Base-by-base conservation (phyloP, 306 rosid genomes). In the Glycine soja region DNA sequence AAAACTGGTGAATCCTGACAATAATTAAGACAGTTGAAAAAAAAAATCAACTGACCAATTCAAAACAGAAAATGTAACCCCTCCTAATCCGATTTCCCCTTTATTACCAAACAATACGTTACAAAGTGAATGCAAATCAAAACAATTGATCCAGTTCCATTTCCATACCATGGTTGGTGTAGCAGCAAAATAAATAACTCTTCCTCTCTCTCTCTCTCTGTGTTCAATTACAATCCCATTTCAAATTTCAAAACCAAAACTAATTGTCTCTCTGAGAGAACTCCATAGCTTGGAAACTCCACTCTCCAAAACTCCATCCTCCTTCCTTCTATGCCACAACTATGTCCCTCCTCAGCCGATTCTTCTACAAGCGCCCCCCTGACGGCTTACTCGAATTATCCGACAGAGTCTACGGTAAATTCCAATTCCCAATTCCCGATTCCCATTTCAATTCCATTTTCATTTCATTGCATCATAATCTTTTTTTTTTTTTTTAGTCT, bases 301-400 rank as follows among this genome's bases (percentile, higher is more conserved):
- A 47, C 50, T 65, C 72, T 73, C 70, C 69, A n/a, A 11, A 74
- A 66, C 76, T 86, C 79, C 80, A 82, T 70, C 66, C 52, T 64
- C 69, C 75, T 24, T 24, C 40, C 3, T 78, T 81, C 76, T 18
- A 79, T 84, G 87, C 68, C 42, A 56, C 59, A 52, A 80, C 75
- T 82, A 94, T 95, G 99, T 87, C 99, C 38, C 95, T 93, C 43
- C 93, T 95, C 19, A 91, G 99, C 87, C 88, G 99, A 87, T 95
- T 95, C 89, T 95, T 93, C 70, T 91, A 91, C 95, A 91, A 88
- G 79, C 89, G 99, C 19, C 99, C 97, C 56, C 99, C 99, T 10
- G 97, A 95, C 87, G 99, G 97, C 15, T 89, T 95, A 74, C 97
- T 95, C 56, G 99, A 95, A 86, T 93, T 95, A 79, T 76, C 92